Conservation (phyloP, 306 rosid genomes). For the Dalbergia cochinchinensis region DNA sequence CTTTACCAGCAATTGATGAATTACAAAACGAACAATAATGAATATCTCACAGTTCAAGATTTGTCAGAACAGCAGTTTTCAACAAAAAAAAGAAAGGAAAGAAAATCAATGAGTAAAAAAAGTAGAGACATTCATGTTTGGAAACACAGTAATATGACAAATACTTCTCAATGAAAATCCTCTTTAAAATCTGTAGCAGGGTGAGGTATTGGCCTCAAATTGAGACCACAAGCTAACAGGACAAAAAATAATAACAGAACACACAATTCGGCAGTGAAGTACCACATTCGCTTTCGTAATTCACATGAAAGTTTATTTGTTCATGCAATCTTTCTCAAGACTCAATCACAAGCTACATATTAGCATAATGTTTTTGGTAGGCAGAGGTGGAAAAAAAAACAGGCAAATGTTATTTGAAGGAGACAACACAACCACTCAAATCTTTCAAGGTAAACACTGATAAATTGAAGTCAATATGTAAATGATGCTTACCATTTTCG, state of each 20-base stretch:
- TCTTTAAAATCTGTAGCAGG: neutral
- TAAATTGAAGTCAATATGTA: slow-evolving; percentile 9
- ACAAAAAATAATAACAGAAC: neutral
- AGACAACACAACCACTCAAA: neutral
- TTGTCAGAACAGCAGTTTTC: too few species aligned
- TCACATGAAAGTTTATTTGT: slow-evolving; percentile 8
- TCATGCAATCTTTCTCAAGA: slow-evolving; percentile 16
- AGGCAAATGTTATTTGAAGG: neutral
- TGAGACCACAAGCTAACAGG: slow-evolving; percentile 29
- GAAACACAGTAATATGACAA: neutral
- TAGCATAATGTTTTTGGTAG: slow-evolving; percentile 14
- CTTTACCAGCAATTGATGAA: slow-evolving; percentile 83
- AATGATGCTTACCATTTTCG: slow-evolving; percentile 36
- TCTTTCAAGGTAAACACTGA: slow-evolving; percentile 35
- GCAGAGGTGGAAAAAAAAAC: slow-evolving; percentile 20
- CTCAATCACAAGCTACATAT: slow-evolving; percentile 21
- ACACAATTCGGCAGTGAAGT: neutral
- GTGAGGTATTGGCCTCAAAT: slow-evolving; percentile 14
- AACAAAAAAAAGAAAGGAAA: too few species aligned
- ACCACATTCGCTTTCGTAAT: slow-evolving; percentile 9
- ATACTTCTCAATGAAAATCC: slow-evolving; percentile 40
- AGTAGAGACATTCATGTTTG: neutral
- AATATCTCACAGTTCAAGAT: slow-evolving; percentile 57
- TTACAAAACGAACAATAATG: slow-evolving; percentile 78
- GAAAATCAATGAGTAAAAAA: too few species aligned